Conservation (phyloP, 2,329 filamentous ascomycete genomes). For the Penicillium sp. region DNA sequence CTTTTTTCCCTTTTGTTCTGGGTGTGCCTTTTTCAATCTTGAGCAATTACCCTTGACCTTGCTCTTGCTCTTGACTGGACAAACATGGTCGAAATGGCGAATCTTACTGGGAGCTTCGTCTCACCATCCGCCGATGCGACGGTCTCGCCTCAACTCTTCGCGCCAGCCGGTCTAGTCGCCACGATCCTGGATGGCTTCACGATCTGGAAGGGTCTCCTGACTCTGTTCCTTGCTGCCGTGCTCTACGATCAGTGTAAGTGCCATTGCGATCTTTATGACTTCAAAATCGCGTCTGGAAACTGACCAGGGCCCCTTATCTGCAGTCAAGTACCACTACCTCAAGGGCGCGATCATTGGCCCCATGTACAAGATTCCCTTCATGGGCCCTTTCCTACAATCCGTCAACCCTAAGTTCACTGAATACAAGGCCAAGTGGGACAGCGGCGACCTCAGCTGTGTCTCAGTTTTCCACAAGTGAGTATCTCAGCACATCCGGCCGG, state of each 20-base stretch:
- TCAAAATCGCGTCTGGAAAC: constrained; percentile 6
- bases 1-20: constrained; percentile 8
- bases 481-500: background rate
- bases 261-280: background rate
- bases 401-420: constrained; percentile 88
- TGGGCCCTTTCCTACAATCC: constrained; percentile 94
- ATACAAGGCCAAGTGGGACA: constrained; percentile 91
- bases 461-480: constrained; percentile 98
- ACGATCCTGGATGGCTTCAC: constrained; percentile 61
- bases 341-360: constrained; percentile 79
- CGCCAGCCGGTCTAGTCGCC: constrained; percentile 53
- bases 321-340: constrained; percentile 73
- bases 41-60: background rate
- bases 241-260: constrained; percentile 87
- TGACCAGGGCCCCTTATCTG: constrained; percentile 15
- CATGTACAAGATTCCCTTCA: constrained; percentile 76
- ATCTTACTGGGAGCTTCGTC: constrained; percentile 67
- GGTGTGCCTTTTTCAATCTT: constrained; percentile 2
- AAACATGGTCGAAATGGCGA: constrained; percentile 37
- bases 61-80: background rate
- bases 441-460: constrained; percentile 90
- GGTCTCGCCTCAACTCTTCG: constrained; percentile 57
- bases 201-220: constrained; percentile 68
- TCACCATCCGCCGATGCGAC: constrained; percentile 68
- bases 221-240: constrained; percentile 69